Evolutionary conservation across 2,329 filamentous ascomycete genomes (phyloP).

Genomic region (Aureobasidium melanogenum): DNA sequence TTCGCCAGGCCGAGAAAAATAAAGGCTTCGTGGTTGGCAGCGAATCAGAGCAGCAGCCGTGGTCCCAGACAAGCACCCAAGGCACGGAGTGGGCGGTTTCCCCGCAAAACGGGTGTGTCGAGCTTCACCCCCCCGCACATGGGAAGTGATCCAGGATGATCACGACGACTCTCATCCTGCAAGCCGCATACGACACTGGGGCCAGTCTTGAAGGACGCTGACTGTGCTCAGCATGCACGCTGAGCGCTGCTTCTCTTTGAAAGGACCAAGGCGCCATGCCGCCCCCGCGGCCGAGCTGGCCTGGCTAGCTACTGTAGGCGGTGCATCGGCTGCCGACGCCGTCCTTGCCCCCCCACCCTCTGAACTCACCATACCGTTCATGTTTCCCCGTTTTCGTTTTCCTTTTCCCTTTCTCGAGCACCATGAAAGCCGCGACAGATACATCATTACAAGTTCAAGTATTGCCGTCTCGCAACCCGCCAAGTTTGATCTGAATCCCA

Average conservation of each 20-base stretch:
- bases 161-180: conserved; percentile 5
- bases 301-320: background rate
- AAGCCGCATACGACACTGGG: conserved; percentile 14
- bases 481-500: background rate
- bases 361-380: conserved; percentile 10
- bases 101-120: conserved; percentile 7
- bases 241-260: background rate
- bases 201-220: conserved; percentile 10
- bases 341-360: conserved; percentile 3
- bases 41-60: background rate
- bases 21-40: background rate
- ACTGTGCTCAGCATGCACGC: conserved; percentile 12
- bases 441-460: conserved; percentile 7
- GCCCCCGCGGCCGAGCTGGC: conserved; percentile 6
- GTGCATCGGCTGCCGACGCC: conserved; percentile 1
- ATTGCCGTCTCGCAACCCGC: background rate
- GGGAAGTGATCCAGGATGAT: background rate
- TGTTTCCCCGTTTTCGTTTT: conserved; percentile 7
- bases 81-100: background rate
- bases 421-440: background rate
- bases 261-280: background rate
- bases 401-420: conserved; percentile 6
- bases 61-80: background rate
- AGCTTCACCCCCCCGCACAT: conserved; percentile 4
- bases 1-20: background rate